These are phyloP conservation scores for Hanseniaspora vineae DNA, from an alignment of 805 yeast genomes.

Conservation along the genomic window DNA sequence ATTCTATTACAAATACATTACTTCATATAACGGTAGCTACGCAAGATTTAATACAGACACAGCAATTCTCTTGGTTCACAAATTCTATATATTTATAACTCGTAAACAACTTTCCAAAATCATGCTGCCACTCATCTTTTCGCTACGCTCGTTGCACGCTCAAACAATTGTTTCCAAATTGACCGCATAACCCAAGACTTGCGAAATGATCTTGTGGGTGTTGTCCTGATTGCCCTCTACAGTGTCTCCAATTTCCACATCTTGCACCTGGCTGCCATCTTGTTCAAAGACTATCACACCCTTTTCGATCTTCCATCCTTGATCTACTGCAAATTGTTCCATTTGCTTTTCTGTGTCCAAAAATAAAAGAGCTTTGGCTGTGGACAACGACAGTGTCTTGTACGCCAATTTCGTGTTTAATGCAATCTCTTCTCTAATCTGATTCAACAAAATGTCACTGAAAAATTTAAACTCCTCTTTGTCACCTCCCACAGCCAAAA, in stretches of 20 bases:
- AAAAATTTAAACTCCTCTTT: slow-evolving; percentile 70
- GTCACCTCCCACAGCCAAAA: slow-evolving; percentile 27
- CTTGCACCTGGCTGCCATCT: slow-evolving; percentile 6
- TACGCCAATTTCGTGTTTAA: slow-evolving; percentile 72
- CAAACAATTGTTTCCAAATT: slow-evolving; percentile 87
- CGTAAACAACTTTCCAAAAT: too few relatives aligned
- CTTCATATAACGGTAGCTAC: not conserved
- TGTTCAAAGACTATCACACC: slow-evolving; percentile 36
- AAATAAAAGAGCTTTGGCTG: slow-evolving; percentile 70
- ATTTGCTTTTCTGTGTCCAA: slow-evolving; percentile 44
- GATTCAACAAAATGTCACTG: slow-evolving; percentile 59
- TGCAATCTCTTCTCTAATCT: slow-evolving; percentile 80
- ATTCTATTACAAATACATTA: too few relatives aligned
- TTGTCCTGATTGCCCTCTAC: slow-evolving; percentile 27
- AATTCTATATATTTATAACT: too few relatives aligned
- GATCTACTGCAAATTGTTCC: slow-evolving; percentile 36
- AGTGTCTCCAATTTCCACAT: slow-evolving; percentile 7
- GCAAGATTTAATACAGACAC: too few relatives aligned
- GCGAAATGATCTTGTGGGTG: slow-evolving; percentile 39
- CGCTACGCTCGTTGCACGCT: not conserved
- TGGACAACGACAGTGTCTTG: slow-evolving; percentile 59
- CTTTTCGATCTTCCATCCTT: slow-evolving; percentile 44
- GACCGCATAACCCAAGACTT: slow-evolving; percentile 75
- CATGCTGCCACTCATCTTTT: too few relatives aligned
- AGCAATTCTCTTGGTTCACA: too few relatives aligned